phyloP scores from a whole-genome alignment of 441 rosid species.

The Adansonia madagascariensis region DNA sequence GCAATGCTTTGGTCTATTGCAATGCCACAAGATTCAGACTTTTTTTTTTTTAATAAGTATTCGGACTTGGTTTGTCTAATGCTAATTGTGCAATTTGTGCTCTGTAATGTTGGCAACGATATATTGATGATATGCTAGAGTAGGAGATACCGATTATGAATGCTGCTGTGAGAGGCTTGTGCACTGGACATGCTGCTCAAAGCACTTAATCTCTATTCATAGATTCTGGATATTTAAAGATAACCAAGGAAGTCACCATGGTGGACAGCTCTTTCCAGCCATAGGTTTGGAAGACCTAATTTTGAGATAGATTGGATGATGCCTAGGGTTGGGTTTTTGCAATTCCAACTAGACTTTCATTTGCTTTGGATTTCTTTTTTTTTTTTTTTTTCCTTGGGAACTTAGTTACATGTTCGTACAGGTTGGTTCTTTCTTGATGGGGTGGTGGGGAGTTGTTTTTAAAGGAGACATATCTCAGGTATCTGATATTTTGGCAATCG shows the following conservation, averaged over 20 bases:
- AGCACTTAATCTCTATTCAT: neutral
- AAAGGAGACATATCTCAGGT: constrained; percentile 64
- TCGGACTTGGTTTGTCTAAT: neutral
- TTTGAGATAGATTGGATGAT: neutral
- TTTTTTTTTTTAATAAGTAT: neutral
- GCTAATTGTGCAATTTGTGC: constrained; percentile 5
- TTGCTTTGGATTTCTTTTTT: constrained; percentile 12
- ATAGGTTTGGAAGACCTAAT: neutral
- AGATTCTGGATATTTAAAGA: neutral
- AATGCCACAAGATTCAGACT: neutral
- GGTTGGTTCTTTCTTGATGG: constrained; percentile 98
- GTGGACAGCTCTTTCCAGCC: constrained; percentile 4
- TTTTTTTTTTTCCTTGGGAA: neutral
- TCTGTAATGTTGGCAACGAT: neutral
- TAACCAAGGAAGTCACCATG: neutral
- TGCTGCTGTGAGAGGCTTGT: neutral
- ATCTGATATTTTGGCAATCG: constrained; percentile 74
- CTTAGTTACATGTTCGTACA: constrained; percentile 27
- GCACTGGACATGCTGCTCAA: neutral
- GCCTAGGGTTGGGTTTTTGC: constrained; percentile 7
- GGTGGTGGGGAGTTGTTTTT: constrained; percentile 89
- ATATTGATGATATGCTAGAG: constrained; percentile 17
- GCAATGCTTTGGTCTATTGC: neutral
- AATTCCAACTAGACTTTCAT: neutral
- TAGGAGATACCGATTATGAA: neutral